phyloP scores from a whole-genome alignment of 768 basidiomycete species.

The Rossbeevera mucosa region DNA sequence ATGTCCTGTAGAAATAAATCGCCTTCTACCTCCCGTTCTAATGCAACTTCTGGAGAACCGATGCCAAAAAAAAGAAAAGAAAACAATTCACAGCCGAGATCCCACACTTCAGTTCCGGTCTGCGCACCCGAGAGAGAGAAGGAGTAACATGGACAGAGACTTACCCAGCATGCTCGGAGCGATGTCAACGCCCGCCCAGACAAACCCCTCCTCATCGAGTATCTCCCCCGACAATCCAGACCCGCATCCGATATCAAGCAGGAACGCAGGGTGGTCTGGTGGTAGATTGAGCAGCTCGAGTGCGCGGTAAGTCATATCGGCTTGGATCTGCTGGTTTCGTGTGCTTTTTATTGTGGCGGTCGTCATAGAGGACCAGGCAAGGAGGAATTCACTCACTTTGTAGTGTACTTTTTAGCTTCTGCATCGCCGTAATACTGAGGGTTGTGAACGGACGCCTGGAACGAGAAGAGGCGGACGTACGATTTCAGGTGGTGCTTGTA shows the following conservation, averaged over 20 bases:
- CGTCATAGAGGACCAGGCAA: neutral
- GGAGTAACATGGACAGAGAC: conserved; percentile 19
- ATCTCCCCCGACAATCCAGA: conserved; percentile 97
- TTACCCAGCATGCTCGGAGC: conserved; percentile 95
- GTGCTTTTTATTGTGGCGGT: conserved; percentile 55
- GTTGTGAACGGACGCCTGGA: neutral
- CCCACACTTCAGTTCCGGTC: neutral
- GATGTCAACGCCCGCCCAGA: conserved; percentile 93
- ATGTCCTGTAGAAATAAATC: conserved; percentile 97
- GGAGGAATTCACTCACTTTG: conserved; percentile 58
- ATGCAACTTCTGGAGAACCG: conserved; percentile 64
- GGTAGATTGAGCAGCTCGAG: conserved; percentile 86
- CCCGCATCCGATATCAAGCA: conserved; percentile 96
- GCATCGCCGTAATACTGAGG: conserved; percentile 90
- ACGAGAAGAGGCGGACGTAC: conserved; percentile 38
- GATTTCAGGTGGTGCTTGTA: conserved; percentile 86
- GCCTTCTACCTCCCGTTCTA: conserved; percentile 93
- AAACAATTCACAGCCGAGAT: neutral
- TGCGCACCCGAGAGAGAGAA: too few species aligned
- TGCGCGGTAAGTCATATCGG: conserved; percentile 95
- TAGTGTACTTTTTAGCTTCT: conserved; percentile 95
- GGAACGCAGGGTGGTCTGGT: conserved; percentile 70
- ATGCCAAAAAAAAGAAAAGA: neutral
- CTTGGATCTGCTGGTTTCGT: conserved; percentile 94
- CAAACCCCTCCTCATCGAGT: conserved; percentile 87